Evolutionary conservation across 2,329 filamentous ascomycete species (phyloP), one percentile per base, ranked within the genome.

Genomic region (Rachicladosporium sp.): DNA sequence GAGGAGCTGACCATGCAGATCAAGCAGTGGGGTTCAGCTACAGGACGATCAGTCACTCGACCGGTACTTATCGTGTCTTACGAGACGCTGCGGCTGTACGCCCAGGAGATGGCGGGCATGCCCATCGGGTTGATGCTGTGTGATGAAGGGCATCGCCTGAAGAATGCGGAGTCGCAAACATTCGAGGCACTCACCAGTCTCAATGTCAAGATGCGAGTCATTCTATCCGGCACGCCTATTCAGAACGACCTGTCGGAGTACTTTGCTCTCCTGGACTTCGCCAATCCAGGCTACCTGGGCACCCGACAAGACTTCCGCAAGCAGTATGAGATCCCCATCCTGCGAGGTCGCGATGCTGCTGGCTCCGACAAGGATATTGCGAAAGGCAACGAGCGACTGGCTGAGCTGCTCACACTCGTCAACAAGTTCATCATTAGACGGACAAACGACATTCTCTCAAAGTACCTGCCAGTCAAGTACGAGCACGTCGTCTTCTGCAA

Each of bases 401-500:
- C 71, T 3, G 89, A 94, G 53, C 73, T 98, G 10, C 75, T 94
- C 3, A 69, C 70, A 2, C 68, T 93, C 33, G 91, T 98, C 56
- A 98, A 96, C 66, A 95, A 93, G 55, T 98, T 98, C 64, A 93
- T 98, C 58, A 98, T 98, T 52, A 82, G 91, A 43, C 80, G 91
- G 42, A 95, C 89, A 3, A 98, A 98, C 71, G 91, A 98, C 56
- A 93, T 98, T 45, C 66, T 98, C 15, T 95, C 89, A 37, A 98
- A 98, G 61, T 98, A 98, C 57, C 66, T 98, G 43, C 91, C 91
- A 0, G 80, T 96, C 67, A 98, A 98, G 67, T 98, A 98, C 62
- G 91, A 98, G 62, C 91, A 98, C 58, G 91, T 98, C 23, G 91
- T 98, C 1, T 98, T 98, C 64, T 98, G 91, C 70, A 89, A 89